These are phyloP conservation scores for Beauveria caledonica DNA, from an alignment of 2,329 filamentous ascomycete genomes.

Conservation along the genomic window DNA sequence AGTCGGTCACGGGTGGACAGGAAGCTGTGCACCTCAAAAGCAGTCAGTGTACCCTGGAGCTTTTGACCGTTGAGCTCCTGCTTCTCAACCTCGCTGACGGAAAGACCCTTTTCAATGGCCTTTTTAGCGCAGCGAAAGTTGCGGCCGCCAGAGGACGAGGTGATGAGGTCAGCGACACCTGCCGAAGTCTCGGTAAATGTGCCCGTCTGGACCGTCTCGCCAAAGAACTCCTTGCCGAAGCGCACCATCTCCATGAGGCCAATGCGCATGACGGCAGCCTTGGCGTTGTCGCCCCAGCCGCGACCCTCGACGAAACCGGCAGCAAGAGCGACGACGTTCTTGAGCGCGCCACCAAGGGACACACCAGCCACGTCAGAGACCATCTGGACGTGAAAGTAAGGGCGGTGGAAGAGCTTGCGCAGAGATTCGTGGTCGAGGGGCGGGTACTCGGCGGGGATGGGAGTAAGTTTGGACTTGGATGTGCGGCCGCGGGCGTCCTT, in stretches of 20 bases:
- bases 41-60: conserved; percentile 88
- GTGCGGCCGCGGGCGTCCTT: conserved; percentile 60
- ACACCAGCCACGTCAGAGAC: conserved; percentile 95
- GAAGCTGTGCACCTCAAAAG: conserved; percentile 84
- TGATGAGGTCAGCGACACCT: conserved; percentile 92
- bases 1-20: conserved; percentile 70
- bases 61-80: conserved; percentile 93
- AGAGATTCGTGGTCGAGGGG: conserved; percentile 78
- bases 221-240: conserved; percentile 91
- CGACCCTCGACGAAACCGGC: conserved; percentile 92
- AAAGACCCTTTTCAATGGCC: conserved; percentile 68
- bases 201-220: conserved; percentile 65
- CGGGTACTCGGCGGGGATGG: conserved; percentile 75
- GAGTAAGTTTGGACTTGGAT: conserved; percentile 61
- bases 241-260: conserved; percentile 94
- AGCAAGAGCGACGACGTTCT: conserved; percentile 92
- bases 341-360: conserved; percentile 86
- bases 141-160: conserved; percentile 81
- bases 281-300: conserved; percentile 97
- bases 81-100: conserved; percentile 80
- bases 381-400: conserved; percentile 95
- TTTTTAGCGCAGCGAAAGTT: conserved; percentile 94
- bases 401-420: conserved; percentile 82
- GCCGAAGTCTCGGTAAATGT: conserved; percentile 98
- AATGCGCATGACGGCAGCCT: conserved; percentile 96